These are phyloP conservation scores for Globisporangium alternatum DNA, from an alignment of 352 stramenopile genomes.

Conservation along the genomic window DNA sequence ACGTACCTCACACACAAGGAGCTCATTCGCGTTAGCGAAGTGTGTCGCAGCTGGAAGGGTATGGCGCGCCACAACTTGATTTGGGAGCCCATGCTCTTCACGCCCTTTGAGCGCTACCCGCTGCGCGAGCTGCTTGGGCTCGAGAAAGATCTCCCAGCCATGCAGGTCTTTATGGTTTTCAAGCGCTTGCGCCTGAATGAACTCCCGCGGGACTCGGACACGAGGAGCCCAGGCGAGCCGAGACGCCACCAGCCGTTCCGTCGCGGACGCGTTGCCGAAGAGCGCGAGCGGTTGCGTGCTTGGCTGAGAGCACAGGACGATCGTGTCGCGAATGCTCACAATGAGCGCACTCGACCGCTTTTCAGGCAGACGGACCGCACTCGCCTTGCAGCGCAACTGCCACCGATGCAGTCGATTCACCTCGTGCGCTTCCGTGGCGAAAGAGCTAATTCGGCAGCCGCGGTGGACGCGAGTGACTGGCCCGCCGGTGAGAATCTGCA, in stretches of 20 bases:
- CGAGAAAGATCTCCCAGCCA: conserved; percentile 40
- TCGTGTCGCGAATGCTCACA: background rate
- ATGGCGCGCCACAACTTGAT: conserved; percentile 55
- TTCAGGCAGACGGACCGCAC: background rate
- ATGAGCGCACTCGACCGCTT: background rate
- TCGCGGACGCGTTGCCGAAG: conserved; percentile 9
- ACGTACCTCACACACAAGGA: conserved; percentile 46
- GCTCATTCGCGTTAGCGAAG: conserved; percentile 39
- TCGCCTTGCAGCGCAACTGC: background rate
- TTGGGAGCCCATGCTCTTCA: conserved; percentile 67
- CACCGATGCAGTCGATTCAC: conserved; percentile 10
- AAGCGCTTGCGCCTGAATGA: conserved; percentile 39
- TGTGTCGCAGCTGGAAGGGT: conserved; percentile 56
- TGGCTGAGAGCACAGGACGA: conserved; percentile 9
- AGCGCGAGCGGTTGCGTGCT: conserved; percentile 19
- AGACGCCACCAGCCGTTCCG: background rate
- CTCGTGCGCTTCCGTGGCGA: conserved; percentile 2
- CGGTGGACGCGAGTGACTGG: background rate
- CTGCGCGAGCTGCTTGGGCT: conserved; percentile 55
- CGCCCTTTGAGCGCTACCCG: conserved; percentile 58
- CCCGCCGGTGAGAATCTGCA: conserved; percentile 2
- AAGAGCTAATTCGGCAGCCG: background rate
- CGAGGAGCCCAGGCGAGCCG: background rate
- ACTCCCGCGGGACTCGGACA: conserved; percentile 10
- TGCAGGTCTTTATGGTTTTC: conserved; percentile 78